Evolutionary conservation across 2,329 filamentous ascomycete genomes (phyloP), one percentile per base, ranked within the genome.

Genomic region (Elsinoe perseae): DNA sequence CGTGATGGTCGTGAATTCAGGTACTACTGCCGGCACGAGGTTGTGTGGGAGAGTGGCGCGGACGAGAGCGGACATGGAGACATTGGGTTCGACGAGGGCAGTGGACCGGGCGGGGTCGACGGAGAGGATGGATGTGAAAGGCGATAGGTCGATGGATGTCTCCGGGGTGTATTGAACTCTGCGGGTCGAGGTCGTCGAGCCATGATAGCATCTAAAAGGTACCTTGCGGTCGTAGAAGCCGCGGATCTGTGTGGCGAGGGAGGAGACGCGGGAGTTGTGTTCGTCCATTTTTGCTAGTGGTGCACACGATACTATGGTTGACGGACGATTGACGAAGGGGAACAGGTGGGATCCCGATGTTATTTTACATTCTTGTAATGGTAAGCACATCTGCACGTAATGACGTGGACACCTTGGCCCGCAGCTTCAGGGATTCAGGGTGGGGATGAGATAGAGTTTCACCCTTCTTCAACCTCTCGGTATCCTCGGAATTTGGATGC

Each of bases 1-100:
- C 0, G 84, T 87, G 60, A 87, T 87, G 0, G 82, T 82, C 0
- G 83, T 83, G 50, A 87, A 84, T 62, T 87, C 84, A 80, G 86
- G 86, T 3, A 87, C 82, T 0, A 87, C 82, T 0, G 78, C 79
- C 1, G 79, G 83, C 1, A 87, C 68, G 0, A 87, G 70, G 0
- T 78, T 78, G 50, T 80, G 64, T 3, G 70, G 66, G 46, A 83
- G 62, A 0, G 82, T 82, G 1, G 76, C 80, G 54, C 78, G 75
- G 0, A 86, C 77, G 1, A 87, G 73, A 0, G 71, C 70, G 58
- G 85, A 83, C 83, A 87, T 87, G 0, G 82, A 74, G 2, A 87
- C 83, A 61, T 87, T 87, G 0, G 84, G 83, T 64, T 87, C 83
- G 0, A 86, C 83, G 0, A 81, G 63, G 48, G 72, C 74, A 10